These are phyloP conservation scores for Lactifluus rugatus DNA, from an alignment of 768 basidiomycete species.

Conservation along the genomic window DNA sequence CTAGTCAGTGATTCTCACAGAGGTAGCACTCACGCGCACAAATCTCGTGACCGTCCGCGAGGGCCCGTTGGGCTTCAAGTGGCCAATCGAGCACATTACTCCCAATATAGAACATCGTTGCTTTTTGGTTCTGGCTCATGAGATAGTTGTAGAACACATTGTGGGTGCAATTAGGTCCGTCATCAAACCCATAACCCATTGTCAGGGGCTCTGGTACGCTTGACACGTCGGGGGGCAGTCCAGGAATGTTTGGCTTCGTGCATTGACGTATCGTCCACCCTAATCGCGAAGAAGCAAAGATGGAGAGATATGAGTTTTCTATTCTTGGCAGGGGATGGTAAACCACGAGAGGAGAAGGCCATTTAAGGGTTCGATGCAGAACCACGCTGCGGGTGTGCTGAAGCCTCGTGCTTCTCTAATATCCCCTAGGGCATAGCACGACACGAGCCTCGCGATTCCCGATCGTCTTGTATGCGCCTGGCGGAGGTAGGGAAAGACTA, in stretches of 20 bases:
- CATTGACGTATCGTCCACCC: conserved; percentile 41
- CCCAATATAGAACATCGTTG: conserved; percentile 56
- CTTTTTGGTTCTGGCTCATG: conserved; percentile 44
- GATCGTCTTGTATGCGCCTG: not conserved
- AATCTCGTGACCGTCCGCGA: conserved; percentile 50
- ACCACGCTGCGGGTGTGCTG: not conserved
- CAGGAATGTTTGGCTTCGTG: conserved; percentile 36
- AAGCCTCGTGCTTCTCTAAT: not conserved
- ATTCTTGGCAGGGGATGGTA: not conserved
- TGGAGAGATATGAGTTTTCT: not conserved
- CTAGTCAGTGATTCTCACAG: not conserved
- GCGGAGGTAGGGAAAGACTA: not conserved
- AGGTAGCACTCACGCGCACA: conserved; percentile 38
- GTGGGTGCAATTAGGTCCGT: conserved; percentile 57
- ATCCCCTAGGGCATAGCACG: not conserved
- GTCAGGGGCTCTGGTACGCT: conserved; percentile 48
- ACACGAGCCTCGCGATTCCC: not conserved
- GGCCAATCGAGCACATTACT: conserved; percentile 50
- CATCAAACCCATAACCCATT: conserved; percentile 53
- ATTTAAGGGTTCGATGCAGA: not conserved
- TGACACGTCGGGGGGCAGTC: conserved; percentile 36
- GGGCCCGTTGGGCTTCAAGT: conserved; percentile 42
- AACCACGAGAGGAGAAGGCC: not conserved
- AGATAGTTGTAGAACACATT: conserved; percentile 54
- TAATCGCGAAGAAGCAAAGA: not conserved